Evolutionary conservation across 2,329 filamentous ascomycete species (phyloP).

Genomic region (Cytospora piceicola): DNA sequence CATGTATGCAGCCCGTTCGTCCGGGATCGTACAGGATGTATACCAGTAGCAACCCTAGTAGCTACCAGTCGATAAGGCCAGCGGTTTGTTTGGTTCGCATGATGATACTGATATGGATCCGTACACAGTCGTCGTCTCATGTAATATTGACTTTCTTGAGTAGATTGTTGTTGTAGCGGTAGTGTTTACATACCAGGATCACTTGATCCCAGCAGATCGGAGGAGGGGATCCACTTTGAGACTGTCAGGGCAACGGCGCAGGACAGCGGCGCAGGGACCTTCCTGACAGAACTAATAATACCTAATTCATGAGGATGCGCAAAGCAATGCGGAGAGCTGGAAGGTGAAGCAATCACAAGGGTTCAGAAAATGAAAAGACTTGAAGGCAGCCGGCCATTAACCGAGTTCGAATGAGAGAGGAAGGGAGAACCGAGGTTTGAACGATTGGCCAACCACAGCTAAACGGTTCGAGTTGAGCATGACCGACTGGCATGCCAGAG

Average conservation of each 20-base stretch:
- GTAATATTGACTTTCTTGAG: neutral
- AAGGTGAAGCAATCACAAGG: neutral
- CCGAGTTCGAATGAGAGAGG: neutral
- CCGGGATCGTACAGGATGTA: no score
- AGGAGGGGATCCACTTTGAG: slow-evolving; percentile 17
- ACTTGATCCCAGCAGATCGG: slow-evolving; percentile 18
- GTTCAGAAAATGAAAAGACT: neutral
- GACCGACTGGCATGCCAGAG: neutral
- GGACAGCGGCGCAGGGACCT: slow-evolving; percentile 4
- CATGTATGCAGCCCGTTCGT: no score
- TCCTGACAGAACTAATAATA: neutral
- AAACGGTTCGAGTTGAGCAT: neutral
- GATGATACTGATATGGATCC: neutral
- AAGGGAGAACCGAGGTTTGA: neutral
- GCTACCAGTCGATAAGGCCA: neutral
- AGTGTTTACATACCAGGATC: slow-evolving; percentile 6
- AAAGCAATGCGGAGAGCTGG: neutral
- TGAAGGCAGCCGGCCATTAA: neutral
- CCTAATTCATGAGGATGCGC: neutral
- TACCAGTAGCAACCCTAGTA: no score
- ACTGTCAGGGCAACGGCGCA: slow-evolving; percentile 28
- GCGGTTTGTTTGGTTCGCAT: neutral
- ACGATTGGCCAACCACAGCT: no score
- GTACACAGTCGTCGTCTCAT: neutral
- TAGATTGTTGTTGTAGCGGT: slow-evolving; percentile 1